phyloP scores from a whole-genome alignment of 2,329 filamentous ascomycete species.

The Hortaea werneckii region DNA sequence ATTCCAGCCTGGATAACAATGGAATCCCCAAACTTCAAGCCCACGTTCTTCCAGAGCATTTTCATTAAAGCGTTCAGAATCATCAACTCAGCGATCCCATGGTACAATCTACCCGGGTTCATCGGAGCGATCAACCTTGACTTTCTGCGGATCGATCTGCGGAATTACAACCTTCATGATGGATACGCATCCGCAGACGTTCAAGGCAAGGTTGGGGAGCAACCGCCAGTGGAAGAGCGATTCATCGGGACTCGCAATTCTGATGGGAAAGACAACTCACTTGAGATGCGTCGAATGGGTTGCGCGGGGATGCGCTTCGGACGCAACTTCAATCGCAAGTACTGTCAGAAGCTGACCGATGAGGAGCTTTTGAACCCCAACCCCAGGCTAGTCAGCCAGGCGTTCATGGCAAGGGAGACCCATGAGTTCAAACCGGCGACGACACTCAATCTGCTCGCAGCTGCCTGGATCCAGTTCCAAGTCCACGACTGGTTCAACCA shows the following conservation, averaged over 20 bases:
- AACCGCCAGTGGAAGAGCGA: conserved; percentile 23
- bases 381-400: conserved; percentile 34
- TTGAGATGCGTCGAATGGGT: conserved; percentile 35
- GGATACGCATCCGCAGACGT: conserved; percentile 28
- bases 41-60: conserved; percentile 19
- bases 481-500: conserved; percentile 33
- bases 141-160: conserved; percentile 33
- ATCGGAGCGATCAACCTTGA: conserved; percentile 34
- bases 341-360: conserved; percentile 29
- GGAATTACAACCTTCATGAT: conserved; percentile 36
- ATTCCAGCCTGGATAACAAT: too few species aligned
- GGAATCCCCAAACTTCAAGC: conserved; percentile 14
- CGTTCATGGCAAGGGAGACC: conserved; percentile 31
- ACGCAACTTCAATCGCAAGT: conserved; percentile 32
- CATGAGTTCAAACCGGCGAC: conserved; percentile 35
- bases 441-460: conserved; percentile 36
- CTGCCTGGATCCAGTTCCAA: conserved; percentile 43
- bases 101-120: conserved; percentile 34
- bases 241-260: conserved; percentile 31
- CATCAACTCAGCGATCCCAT: conserved; percentile 31
- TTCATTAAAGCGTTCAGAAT: conserved; percentile 27
- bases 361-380: conserved; percentile 36
- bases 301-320: conserved; percentile 38
- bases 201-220: conserved; percentile 27
- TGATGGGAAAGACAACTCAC: conserved; percentile 36